Percentiles rank a stretch among this genome's conserved stretches.
phyloP scores from a whole-genome alignment of 1,284 basidiomycete species.

The Quambalaria eucalypti region DNA sequence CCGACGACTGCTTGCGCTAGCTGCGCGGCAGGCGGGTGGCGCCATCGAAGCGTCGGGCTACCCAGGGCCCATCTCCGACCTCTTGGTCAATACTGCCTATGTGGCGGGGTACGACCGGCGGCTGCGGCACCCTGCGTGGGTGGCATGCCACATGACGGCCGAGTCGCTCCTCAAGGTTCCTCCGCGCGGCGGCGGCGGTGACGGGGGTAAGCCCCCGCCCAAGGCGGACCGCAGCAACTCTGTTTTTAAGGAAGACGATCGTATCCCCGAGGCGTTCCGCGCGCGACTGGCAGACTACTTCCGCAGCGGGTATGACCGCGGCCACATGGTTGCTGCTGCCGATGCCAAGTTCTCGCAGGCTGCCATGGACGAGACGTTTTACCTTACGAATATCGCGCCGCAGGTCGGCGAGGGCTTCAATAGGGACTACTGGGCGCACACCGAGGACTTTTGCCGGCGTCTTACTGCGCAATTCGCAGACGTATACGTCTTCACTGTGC shows the following conservation, averaged over 20 bases:
- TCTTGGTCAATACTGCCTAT: slow-evolving; percentile 70
- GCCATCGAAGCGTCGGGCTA: not conserved
- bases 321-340: slow-evolving; percentile 94
- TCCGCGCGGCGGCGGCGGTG: slow-evolving; percentile 52
- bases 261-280: slow-evolving; percentile 69
- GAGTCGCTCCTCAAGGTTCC: slow-evolving; percentile 1
- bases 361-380: slow-evolving; percentile 96
- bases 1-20: not conserved
- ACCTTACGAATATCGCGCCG: slow-evolving; percentile 89
- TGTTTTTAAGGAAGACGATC: slow-evolving; percentile 74
- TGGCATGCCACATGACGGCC: not conserved
- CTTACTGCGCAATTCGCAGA: slow-evolving; percentile 78
- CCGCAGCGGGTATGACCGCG: slow-evolving; percentile 78
- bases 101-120: slow-evolving; percentile 83
- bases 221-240: slow-evolving; percentile 54
- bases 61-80: slow-evolving; percentile 71
- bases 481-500: slow-evolving; percentile 94
- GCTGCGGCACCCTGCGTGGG: slow-evolving; percentile 82
- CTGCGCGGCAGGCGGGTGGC: not conserved
- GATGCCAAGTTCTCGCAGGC: slow-evolving; percentile 83
- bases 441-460: slow-evolving; percentile 84
- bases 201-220: not conserved
- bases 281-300: slow-evolving; percentile 72
- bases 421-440: slow-evolving; percentile 64
- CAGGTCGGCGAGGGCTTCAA: slow-evolving; percentile 98